Conservation (phyloP, 192 early-diverging fungal species). For the Coemansia sp. region DNA sequence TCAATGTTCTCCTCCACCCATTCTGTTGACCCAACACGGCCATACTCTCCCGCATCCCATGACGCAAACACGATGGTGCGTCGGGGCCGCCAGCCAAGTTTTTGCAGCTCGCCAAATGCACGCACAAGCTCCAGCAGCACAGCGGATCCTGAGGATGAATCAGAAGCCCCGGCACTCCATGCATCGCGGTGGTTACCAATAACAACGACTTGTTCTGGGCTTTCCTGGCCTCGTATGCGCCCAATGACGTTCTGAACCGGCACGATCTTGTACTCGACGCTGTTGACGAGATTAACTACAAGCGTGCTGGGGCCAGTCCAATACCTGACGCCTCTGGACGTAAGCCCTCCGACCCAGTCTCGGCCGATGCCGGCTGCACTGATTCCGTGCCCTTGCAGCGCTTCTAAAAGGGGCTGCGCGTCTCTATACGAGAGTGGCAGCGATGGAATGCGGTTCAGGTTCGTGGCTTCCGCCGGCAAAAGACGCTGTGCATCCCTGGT, state of each 20-base stretch:
- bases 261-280: constrained; percentile 45
- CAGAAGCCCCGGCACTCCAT: constrained; percentile 64
- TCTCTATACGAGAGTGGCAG: constrained; percentile 64
- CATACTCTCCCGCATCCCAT: constrained; percentile 71
- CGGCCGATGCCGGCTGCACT: constrained; percentile 24
- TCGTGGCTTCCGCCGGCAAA: constrained; percentile 49
- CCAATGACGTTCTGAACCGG: constrained; percentile 65
- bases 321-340: constrained; percentile 48
- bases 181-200: constrained; percentile 68
- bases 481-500: constrained; percentile 57
- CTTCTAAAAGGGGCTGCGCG: constrained; percentile 58
- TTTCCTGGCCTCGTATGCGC: constrained; percentile 54
- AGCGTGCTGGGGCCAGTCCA: constrained; percentile 57
- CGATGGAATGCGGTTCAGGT: constrained; percentile 59
- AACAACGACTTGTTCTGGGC: constrained; percentile 55
- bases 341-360: constrained; percentile 57
- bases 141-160: constrained; percentile 62
- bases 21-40: constrained; percentile 63
- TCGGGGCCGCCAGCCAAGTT: constrained; percentile 61
- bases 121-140: constrained; percentile 59
- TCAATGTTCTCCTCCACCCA: constrained; percentile 62
- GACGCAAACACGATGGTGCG: constrained; percentile 61
- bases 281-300: constrained; percentile 55
- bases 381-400: constrained; percentile 51
- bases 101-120: constrained; percentile 53